Evolutionary conservation across 306 rosid genomes (phyloP).

Genomic region (Begonia peltatifolia): DNA sequence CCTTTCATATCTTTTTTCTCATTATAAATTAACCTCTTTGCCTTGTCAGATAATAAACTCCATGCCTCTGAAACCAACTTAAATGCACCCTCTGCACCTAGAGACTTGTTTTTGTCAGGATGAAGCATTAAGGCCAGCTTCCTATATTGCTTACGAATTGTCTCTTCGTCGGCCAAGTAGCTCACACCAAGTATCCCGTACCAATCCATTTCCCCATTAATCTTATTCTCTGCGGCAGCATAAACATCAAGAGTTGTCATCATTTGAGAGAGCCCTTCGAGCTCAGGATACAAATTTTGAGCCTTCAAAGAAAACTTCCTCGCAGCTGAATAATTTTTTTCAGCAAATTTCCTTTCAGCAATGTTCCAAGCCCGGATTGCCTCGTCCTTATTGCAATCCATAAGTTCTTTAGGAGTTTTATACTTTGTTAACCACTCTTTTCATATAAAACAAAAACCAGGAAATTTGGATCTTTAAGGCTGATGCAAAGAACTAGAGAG

Average conservation of each 20-base stretch:
- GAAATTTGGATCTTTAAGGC: not conserved
- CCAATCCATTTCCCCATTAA: conserved; percentile 88
- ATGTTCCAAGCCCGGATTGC: conserved; percentile 80
- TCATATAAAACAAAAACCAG: not conserved
- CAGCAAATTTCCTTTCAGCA: conserved; percentile 72
- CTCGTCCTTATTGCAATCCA: conserved; percentile 94
- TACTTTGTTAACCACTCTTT: conserved; percentile 13
- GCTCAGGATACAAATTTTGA: conserved; percentile 57
- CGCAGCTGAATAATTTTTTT: conserved; percentile 59
- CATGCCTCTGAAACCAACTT: conserved; percentile 93
- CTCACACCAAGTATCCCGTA: conserved; percentile 78
- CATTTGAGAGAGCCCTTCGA: conserved; percentile 82
- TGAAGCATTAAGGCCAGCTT: conserved; percentile 78
- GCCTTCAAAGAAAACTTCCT: conserved; percentile 80
- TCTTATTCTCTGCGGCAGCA: conserved; percentile 62
- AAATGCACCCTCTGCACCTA: conserved; percentile 96
- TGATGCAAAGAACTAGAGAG: not conserved
- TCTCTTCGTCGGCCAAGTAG: conserved; percentile 58
- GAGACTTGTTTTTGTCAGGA: conserved; percentile 92
- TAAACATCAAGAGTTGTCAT: conserved; percentile 60
- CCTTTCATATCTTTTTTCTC: conserved; percentile 48
- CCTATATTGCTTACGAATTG: conserved; percentile 71
- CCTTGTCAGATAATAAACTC: conserved; percentile 79
- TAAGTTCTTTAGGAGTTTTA: conserved; percentile 17
- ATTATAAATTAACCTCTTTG: conserved; percentile 57